Evolutionary conservation across 225 moss, liverwort and hornwort species (phyloP).

Genomic region (Polytrichum commune): DNA sequence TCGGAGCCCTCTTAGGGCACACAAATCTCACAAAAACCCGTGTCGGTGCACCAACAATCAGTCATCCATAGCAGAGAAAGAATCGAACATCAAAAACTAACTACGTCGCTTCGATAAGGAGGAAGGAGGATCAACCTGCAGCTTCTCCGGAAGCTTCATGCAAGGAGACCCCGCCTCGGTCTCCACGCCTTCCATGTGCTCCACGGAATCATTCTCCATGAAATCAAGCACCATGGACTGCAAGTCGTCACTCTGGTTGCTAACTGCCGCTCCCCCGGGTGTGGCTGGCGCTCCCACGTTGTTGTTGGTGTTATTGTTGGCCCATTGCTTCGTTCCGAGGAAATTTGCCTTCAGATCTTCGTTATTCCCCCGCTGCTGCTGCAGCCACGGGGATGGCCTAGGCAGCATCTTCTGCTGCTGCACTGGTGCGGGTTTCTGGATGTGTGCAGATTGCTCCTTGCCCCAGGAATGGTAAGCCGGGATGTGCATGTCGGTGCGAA

Average conservation of each 20-base stretch:
- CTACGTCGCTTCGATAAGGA: constrained; percentile 30
- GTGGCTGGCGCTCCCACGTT: constrained; percentile 1
- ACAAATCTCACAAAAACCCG: not conserved
- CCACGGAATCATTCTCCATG: constrained; percentile 74
- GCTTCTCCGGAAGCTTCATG: constrained; percentile 53
- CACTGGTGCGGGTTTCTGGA: constrained; percentile 19
- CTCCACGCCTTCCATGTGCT: constrained; percentile 50
- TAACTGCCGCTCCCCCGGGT: constrained; percentile 25
- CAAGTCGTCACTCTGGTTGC: constrained; percentile 85
- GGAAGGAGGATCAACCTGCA: constrained; percentile 39
- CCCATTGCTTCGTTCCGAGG: constrained; percentile 24
- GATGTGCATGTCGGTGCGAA: constrained; percentile 42
- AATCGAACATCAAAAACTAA: constrained; percentile 5
- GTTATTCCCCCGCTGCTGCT: constrained; percentile 11
- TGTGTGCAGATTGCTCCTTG: constrained; percentile 26
- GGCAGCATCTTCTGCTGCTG: constrained; percentile 24
- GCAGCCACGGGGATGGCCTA: constrained; percentile 29
- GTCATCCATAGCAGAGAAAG: too few species aligned
- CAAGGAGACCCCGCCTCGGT: constrained; percentile 49
- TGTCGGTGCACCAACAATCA: not conserved
- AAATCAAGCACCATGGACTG: constrained; percentile 88
- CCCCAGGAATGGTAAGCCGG: constrained; percentile 35
- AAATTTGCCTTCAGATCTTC: constrained; percentile 30
- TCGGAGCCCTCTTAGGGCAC: too few species aligned
- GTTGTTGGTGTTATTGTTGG: not conserved